Base-by-base conservation (phyloP, 306 rosid species). In the Sesbania bispinosa region DNA sequence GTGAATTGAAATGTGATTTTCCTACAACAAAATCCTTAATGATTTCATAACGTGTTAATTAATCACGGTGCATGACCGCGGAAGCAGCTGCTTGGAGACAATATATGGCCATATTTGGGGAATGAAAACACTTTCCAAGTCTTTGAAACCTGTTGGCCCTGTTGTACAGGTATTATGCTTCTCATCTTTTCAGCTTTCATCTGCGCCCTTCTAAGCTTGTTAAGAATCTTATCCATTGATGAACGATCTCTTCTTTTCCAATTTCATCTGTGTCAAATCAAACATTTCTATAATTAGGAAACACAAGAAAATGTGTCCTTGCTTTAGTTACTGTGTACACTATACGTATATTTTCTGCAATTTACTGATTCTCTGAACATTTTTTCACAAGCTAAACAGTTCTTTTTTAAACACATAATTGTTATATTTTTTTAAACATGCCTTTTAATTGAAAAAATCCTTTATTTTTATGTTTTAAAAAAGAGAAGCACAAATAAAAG, bases 221-320 rank as follows among this genome's bases (percentile, higher is more conserved):
- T 83, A 77, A 83, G 62, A 57, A 93, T 90, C 90, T 80, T 93
- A 36, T 93, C 94, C 89, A 93, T 85, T 7, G 92, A 76, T n/a
- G 90, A n/a, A 81, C 1, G 96, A 85, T 82, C 86, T 88, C 79
- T 79, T 87, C 92, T 81, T 90, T 75, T 93, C 98, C 77, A 90
- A 77, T 67, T 85, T 85, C 96, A 90, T 78, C 98, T 93, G 96
- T 76, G 52, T 57, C 81, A n/a, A n/a, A n/a, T n/a, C n/a, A 77
- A 66, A 69, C 39, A 43, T 15, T 52, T 68, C 9, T 45, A 48
- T 26, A 2, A 55, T 84, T 45, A 84, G 63, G 19, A 38, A 41
- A 43, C 6, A 18, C n/a, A n/a, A n/a, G n/a, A n/a, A n/a, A n/a
- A n/a, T n/a, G n/a, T n/a, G n/a, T n/a, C n/a, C n/a, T n/a, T n/a